phyloP scores from a whole-genome alignment of 345 rosid genomes.

The Arabis hirsuta region DNA sequence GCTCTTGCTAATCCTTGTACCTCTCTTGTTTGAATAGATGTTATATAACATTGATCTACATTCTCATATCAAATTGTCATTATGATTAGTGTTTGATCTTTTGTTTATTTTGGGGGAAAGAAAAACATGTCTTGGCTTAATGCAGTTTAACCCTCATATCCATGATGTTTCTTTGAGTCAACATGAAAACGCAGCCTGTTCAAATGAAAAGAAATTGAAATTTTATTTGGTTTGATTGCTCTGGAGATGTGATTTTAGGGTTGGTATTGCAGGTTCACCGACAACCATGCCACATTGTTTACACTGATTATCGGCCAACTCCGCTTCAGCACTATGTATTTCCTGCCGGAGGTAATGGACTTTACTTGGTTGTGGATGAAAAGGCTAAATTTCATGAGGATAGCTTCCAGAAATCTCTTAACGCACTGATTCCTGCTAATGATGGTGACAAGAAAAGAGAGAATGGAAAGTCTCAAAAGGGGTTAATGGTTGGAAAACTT shows the following conservation, averaged over 20 bases:
- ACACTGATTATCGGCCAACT: slow-evolving; percentile 98
- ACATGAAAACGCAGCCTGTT: neutral
- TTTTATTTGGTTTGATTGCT: slow-evolving; percentile 6
- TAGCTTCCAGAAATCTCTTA: slow-evolving; percentile 91
- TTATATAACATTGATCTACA: neutral
- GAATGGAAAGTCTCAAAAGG: slow-evolving; percentile 76
- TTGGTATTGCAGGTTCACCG: slow-evolving; percentile 71
- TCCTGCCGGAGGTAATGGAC: slow-evolving; percentile 93
- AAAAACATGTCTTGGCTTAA: neutral
- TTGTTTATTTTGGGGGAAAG: neutral
- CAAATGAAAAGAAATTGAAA: slow-evolving; percentile 1
- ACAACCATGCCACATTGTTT: slow-evolving; percentile 97
- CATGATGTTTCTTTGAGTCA: slow-evolving; percentile 14
- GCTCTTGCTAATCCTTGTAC: slow-evolving; percentile 8
- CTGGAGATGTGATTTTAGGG: slow-evolving; percentile 20
- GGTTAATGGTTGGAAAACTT: slow-evolving; percentile 64
- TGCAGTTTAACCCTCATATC: slow-evolving; percentile 6
- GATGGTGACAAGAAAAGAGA: slow-evolving; percentile 79
- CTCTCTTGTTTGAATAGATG: neutral
- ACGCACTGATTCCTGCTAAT: slow-evolving; percentile 76
- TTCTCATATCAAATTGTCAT: slow-evolving; percentile 12
- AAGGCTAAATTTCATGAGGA: slow-evolving; percentile 91
- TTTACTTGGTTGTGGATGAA: slow-evolving; percentile 92
- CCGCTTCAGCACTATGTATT: slow-evolving; percentile 97
- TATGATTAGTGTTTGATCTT: neutral